Conservation (phyloP, 2,329 filamentous ascomycete genomes). For the Biscogniauxia mediterranea region DNA sequence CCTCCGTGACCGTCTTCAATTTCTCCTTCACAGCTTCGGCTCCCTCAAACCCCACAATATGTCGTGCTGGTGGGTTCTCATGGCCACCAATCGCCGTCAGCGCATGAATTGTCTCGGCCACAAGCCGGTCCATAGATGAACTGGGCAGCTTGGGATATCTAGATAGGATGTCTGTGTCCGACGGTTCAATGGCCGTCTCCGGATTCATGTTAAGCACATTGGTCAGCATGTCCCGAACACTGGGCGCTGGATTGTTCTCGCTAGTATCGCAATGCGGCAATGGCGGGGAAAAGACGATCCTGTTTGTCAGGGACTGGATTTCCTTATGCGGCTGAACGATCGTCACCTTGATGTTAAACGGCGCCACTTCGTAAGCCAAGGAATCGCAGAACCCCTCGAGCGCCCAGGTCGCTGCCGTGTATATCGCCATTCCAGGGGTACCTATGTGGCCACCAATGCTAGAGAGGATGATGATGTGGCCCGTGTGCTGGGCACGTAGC, state of each 20-base stretch:
- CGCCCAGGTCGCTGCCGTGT: constrained; percentile 91
- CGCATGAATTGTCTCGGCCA: constrained; percentile 87
- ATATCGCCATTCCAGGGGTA: constrained; percentile 86
- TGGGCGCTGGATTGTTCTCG: constrained; percentile 71
- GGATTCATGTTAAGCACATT: constrained; percentile 76
- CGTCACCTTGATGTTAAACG: constrained; percentile 95
- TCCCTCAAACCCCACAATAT: constrained; percentile 91
- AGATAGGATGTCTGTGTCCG: constrained; percentile 50
- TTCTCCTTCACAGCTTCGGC: constrained; percentile 90
- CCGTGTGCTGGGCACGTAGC: constrained; percentile 75
- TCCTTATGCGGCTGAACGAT: constrained; percentile 96
- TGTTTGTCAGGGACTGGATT: constrained; percentile 82
- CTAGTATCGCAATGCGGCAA: constrained; percentile 64
- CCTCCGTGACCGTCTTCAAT: constrained; percentile 91
- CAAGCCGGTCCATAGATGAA: constrained; percentile 68
- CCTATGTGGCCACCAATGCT: constrained; percentile 91
- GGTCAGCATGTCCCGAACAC: constrained; percentile 78
- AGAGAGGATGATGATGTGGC: constrained; percentile 86
- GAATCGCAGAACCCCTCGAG: constrained; percentile 95
- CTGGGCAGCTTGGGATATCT: constrained; percentile 73
- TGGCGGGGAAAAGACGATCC: constrained; percentile 78
- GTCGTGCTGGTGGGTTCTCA: constrained; percentile 89
- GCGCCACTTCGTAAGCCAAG: constrained; percentile 91
- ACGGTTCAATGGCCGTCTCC: constrained; percentile 51
- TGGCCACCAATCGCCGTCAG: constrained; percentile 90